phyloP scores from a whole-genome alignment of 768 basidiomycete species.

The Mrakia frigida region DNA sequence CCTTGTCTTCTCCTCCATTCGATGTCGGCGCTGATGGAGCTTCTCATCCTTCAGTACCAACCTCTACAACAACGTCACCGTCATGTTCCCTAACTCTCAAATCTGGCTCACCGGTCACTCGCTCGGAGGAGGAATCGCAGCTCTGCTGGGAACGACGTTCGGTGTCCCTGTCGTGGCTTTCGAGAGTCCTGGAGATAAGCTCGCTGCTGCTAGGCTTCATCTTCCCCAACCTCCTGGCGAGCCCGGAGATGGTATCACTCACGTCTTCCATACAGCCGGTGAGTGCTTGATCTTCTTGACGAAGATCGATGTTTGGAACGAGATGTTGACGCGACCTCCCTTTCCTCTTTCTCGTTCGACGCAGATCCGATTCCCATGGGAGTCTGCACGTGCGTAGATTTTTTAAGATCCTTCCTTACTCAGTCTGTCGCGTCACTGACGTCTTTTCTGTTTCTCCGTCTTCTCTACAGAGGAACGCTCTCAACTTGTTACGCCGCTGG shows the following conservation, averaged over 20 bases:
- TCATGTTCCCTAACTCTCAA: conserved; percentile 79
- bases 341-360: not conserved
- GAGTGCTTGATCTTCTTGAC: not conserved
- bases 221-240: conserved; percentile 72
- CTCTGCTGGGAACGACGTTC: conserved; percentile 80
- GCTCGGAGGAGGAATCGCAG: conserved; percentile 77
- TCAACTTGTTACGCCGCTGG: conserved; percentile 77
- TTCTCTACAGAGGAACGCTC: conserved; percentile 63
- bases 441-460: conserved; percentile 46
- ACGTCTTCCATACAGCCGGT: conserved; percentile 78
- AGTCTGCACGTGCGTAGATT: conserved; percentile 38
- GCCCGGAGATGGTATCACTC: conserved; percentile 53
- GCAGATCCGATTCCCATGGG: conserved; percentile 76
- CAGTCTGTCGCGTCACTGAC: not conserved
- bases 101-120: conserved; percentile 76
- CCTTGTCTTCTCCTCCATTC: not conserved
- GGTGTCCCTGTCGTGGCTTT: conserved; percentile 89
- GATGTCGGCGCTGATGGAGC: not conserved
- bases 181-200: conserved; percentile 79
- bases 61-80: conserved; percentile 84
- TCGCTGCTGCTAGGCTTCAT: conserved; percentile 74
- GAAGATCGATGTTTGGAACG: not conserved
- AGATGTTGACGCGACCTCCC: not conserved
- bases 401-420: not conserved
- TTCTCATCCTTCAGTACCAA: conserved; percentile 52